A percentile compares a stretch with the other conserved stretches of the same genome.
phyloP scores from a whole-genome alignment of 169 alveolate genomes.

The Plasmodium coatneyi region DNA sequence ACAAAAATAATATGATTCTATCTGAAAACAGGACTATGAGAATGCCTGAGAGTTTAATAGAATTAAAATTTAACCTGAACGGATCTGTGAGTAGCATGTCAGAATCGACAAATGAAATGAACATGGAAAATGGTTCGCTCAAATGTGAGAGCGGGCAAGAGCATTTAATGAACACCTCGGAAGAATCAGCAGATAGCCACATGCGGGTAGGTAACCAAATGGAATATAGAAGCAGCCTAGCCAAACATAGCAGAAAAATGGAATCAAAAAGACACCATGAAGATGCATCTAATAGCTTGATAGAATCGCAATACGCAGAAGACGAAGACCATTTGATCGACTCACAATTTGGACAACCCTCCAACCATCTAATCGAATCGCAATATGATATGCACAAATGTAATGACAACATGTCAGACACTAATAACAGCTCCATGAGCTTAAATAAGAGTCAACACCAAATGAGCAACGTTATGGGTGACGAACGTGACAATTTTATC shows the following conservation, averaged over 20 bases:
- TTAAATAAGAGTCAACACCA: neutral
- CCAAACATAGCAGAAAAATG: neutral
- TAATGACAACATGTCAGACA: neutral
- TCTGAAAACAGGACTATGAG: neutral
- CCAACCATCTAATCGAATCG: slow-evolving; percentile 15
- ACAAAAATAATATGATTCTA: neutral
- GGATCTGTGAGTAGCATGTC: neutral
- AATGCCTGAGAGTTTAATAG: slow-evolving; percentile 12
- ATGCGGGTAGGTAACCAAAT: neutral
- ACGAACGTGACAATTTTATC: neutral
- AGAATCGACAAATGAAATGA: neutral
- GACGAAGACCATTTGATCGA: neutral
- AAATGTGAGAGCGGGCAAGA: neutral
- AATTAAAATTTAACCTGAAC: neutral
- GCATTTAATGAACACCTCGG: neutral
- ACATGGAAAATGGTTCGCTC: neutral
- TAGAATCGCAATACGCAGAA: neutral
- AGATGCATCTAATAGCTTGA: neutral
- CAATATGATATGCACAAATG: neutral
- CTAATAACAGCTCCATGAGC: neutral
- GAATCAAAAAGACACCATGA: neutral
- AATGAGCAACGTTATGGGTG: neutral
- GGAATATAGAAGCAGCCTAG: slow-evolving; percentile 3
- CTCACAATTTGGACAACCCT: neutral
- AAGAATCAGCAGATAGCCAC: neutral